Evolutionary conservation across 1,284 basidiomycete genomes (phyloP), one percentile per base, ranked within the genome.

Genomic region (Puccinia novopanici): DNA sequence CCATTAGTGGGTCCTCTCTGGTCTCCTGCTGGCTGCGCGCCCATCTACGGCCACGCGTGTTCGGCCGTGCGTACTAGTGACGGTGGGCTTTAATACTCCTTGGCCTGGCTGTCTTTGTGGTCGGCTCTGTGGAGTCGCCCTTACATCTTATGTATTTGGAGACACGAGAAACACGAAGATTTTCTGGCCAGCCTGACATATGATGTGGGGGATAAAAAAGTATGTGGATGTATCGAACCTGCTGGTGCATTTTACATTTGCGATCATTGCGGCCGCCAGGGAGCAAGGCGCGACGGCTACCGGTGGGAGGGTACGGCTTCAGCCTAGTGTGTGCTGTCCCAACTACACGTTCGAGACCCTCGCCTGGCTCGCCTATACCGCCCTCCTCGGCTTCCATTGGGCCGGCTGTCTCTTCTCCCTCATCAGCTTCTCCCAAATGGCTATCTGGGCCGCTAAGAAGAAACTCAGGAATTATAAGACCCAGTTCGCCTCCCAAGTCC

Each of bases 281-380:
- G 22, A 91, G 93, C 10, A 91, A 90, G 81, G 90, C 89, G 80
- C 91, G 96, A 80, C 91, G 90, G 37, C 92, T 98, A 84, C 96
- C 97, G 0, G 50, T 75, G 15, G 88, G 89, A 37, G 96, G 89
- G 1, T 87, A 87, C 68, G 93, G 93, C 2, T 99, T 98, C 87
- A 88, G 90, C 81, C 87, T 91, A 55, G 90, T 97, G 55, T 92
- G 93, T n/a, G n/a, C 8, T 93, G 91, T 87, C 94, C 97, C 45
- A 98, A 99, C 87, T 99, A 99, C 87, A 91, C 94, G 85, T 98
- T 96, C 85, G 97, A 99, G 87, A 89, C 88, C 42, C 82, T 97
- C 54, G 91, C 88, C 0, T 97, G 96, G 92, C 84, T 89, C 15
- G 88, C 89, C 30, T 88, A 98, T 76, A 89, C 90, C 37, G 88